Evolutionary conservation across 2,329 filamentous ascomycete genomes (phyloP).

Genomic region (Alternaria solani): DNA sequence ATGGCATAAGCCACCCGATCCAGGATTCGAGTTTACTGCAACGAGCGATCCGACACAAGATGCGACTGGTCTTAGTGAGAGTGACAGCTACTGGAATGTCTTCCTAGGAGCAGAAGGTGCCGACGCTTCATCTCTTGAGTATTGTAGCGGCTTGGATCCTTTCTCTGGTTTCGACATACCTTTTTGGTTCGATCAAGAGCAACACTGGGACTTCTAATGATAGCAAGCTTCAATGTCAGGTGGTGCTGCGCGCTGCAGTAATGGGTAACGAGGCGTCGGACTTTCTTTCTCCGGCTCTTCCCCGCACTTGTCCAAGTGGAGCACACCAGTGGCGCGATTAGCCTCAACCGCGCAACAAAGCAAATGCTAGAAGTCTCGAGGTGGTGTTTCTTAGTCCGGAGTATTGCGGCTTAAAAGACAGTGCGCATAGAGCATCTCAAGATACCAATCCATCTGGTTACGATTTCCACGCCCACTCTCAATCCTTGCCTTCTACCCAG

Average conservation of each 20-base stretch:
- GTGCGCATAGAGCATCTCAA: background rate
- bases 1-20: background rate
- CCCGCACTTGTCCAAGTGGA: slow-evolving; percentile 20
- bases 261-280: slow-evolving; percentile 31
- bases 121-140: background rate
- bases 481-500: background rate
- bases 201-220: slow-evolving; percentile 37
- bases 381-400: background rate
- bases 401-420: background rate
- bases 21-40: background rate
- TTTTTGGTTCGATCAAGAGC: slow-evolving; percentile 48
- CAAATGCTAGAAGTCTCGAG: background rate
- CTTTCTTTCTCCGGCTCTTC: slow-evolving; percentile 25
- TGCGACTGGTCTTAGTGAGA: background rate
- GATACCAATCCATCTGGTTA: background rate
- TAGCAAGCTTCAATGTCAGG: slow-evolving; percentile 4
- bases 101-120: slow-evolving; percentile 11
- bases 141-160: slow-evolving; percentile 29
- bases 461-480: background rate
- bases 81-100: slow-evolving; percentile 17
- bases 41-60: background rate
- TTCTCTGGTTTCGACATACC: slow-evolving; percentile 49
- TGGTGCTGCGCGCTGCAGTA: background rate
- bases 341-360: background rate
- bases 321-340: slow-evolving; percentile 2